These are phyloP conservation scores for Agroathelia rolfsii DNA, from an alignment of 1,284 basidiomycete species.

Conservation along the genomic window DNA sequence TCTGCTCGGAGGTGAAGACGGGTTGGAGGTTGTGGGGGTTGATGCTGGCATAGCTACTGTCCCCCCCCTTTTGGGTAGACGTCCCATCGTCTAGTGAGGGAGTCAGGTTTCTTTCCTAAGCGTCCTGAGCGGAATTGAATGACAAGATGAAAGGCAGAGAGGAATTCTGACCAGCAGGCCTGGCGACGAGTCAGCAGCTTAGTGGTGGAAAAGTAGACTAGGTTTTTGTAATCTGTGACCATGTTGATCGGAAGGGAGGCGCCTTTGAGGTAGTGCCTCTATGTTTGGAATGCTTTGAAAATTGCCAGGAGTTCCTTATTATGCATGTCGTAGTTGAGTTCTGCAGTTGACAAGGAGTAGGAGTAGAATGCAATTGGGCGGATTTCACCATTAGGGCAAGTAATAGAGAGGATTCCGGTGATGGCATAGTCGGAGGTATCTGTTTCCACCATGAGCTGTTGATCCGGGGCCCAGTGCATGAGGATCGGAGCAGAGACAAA, in stretches of 20 bases:
- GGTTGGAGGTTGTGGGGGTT: slow-evolving; percentile 12
- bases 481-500: slow-evolving; percentile 27
- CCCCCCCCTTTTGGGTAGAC: slow-evolving; percentile 11
- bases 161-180: slow-evolving; percentile 16
- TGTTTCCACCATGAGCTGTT: slow-evolving; percentile 20
- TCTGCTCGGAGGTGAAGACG: slow-evolving; percentile 12
- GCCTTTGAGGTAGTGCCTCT: too few species aligned
- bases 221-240: too few species aligned
- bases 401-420: slow-evolving; percentile 17
- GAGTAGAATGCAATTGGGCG: too few species aligned
- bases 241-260: too few species aligned
- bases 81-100: slow-evolving; percentile 16
- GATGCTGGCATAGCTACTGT: slow-evolving; percentile 8
- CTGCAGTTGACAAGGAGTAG: too few species aligned
- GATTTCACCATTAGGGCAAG: too few species aligned
- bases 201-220: too few species aligned
- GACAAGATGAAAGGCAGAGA: slow-evolving; percentile 14
- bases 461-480: slow-evolving; percentile 22
- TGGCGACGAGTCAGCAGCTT: slow-evolving; percentile 11
- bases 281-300: too few species aligned
- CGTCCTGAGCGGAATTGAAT: slow-evolving; percentile 17
- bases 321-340: too few species aligned
- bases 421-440: slow-evolving; percentile 24
- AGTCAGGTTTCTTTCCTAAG: slow-evolving; percentile 16
- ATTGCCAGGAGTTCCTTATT: too few species aligned